Conservation (phyloP, 1,284 basidiomycete genomes). For the Tremellales sp. region DNA sequence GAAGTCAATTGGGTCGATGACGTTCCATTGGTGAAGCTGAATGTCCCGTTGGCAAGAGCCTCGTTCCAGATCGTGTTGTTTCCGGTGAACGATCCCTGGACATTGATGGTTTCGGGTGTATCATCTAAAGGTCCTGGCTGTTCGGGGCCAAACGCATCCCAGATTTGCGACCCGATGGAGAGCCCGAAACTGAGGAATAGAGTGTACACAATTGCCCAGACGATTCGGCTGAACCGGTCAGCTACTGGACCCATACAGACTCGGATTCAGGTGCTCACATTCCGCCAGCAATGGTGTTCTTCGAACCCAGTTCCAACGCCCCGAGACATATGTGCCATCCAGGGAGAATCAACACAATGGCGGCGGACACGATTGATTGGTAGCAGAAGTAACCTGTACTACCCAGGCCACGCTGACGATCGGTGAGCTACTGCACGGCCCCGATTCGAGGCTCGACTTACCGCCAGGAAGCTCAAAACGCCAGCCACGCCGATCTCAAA, state of each 20-base stretch:
- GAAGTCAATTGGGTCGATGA: constrained; percentile 11
- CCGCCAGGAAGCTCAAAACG: constrained; percentile 26
- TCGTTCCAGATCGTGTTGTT: constrained; percentile 28
- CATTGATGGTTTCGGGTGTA: constrained; percentile 8
- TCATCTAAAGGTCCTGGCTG: constrained; percentile 12
- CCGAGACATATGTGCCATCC: constrained; percentile 36
- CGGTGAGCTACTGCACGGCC: not conserved
- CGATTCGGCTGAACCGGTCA: constrained; percentile 20
- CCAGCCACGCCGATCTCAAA: constrained; percentile 34
- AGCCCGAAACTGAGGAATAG: constrained; percentile 31
- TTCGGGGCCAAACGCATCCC: constrained; percentile 24
- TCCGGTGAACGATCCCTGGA: constrained; percentile 20
- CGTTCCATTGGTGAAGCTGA: constrained; percentile 27
- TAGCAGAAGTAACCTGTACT: constrained; percentile 30
- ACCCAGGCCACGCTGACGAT: constrained; percentile 23
- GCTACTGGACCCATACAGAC: not conserved
- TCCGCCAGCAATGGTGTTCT: constrained; percentile 29
- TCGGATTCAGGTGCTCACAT: constrained; percentile 16
- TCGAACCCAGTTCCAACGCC: constrained; percentile 29
- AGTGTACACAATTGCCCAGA: constrained; percentile 34
- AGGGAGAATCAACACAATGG: constrained; percentile 32
- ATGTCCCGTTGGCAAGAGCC: constrained; percentile 29
- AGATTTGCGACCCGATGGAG: constrained; percentile 30
- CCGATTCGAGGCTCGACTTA: constrained; percentile 8
- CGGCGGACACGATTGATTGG: constrained; percentile 24